phyloP scores from a whole-genome alignment of 106 monocot genomes.

The Dendrobium chrysotoxum region DNA sequence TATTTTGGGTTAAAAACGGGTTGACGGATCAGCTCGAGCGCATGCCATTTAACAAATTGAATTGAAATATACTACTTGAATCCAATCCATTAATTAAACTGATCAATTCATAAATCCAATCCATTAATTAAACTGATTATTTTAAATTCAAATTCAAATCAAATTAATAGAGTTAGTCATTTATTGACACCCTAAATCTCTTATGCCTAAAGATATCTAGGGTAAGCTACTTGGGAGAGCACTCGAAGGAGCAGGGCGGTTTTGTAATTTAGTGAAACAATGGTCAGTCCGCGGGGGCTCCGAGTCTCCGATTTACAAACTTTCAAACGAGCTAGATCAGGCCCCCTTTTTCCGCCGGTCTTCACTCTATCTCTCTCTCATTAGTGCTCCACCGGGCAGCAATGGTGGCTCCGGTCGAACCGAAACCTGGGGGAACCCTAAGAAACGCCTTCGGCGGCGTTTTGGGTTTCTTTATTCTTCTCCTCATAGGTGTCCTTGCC shows the following conservation, averaged over 20 bases:
- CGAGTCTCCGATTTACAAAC: not conserved
- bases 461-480: conserved; percentile 69
- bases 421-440: conserved; percentile 22
- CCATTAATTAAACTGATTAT: no score
- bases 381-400: not conserved
- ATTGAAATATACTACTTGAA: no score
- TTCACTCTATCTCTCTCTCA: not conserved
- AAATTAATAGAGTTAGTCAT: no score
- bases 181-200: no score
- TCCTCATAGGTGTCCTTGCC: conserved; percentile 84
- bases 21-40: no score
- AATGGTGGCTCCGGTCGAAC: conserved; percentile 30
- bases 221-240: not conserved
- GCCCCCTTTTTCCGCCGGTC: not conserved
- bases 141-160: no score
- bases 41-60: no score
- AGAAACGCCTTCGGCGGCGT: conserved; percentile 78
- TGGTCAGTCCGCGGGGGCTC: not conserved
- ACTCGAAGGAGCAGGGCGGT: not conserved
- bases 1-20: no score
- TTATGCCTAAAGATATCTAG: no score
- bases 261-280: not conserved
- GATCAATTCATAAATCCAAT: no score
- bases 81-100: no score
- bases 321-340: not conserved